Percentiles rank a stretch among this genome's conserved stretches.
Evolutionary conservation across 2,329 filamentous ascomycete genomes (phyloP).

Genomic region (Diaporthe velutina): DNA sequence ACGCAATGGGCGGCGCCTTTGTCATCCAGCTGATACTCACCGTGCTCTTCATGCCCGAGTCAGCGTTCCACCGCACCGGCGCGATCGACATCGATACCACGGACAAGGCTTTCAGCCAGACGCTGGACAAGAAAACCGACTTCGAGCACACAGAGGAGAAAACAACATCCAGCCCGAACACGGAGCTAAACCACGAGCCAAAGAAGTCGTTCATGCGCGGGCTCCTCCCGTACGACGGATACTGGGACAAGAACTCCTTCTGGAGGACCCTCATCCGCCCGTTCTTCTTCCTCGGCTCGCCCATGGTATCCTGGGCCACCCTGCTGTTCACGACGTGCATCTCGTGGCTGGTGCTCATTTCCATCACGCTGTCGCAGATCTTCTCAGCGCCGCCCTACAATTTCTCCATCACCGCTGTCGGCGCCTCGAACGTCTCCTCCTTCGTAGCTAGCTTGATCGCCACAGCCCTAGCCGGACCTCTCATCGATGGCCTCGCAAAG

Average conservation of each 20-base stretch:
- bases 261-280: conserved; percentile 52
- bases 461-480: conserved; percentile 48
- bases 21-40: conserved; percentile 52
- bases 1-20: conserved; percentile 57
- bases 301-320: conserved; percentile 54
- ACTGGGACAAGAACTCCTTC: conserved; percentile 53
- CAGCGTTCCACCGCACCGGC: conserved; percentile 50
- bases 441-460: conserved; percentile 51
- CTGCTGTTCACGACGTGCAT: conserved; percentile 55
- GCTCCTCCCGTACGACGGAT: conserved; percentile 53
- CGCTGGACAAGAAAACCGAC: conserved; percentile 41
- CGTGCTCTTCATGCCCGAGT: conserved; percentile 58
- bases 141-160: conserved; percentile 35
- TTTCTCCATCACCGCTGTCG: conserved; percentile 51
- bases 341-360: conserved; percentile 48
- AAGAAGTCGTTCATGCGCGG: conserved; percentile 46
- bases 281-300: conserved; percentile 51
- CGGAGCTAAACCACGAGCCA: conserved; percentile 35
- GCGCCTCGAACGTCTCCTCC: conserved; percentile 49
- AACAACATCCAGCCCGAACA: background rate
- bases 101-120: conserved; percentile 31
- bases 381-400: conserved; percentile 53
- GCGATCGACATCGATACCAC: conserved; percentile 51
- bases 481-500: conserved; percentile 51
- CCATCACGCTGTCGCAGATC: conserved; percentile 51